Conservation (phyloP, 2,329 filamentous ascomycete genomes). For the Dryadomyces quercus-mongolicae region DNA sequence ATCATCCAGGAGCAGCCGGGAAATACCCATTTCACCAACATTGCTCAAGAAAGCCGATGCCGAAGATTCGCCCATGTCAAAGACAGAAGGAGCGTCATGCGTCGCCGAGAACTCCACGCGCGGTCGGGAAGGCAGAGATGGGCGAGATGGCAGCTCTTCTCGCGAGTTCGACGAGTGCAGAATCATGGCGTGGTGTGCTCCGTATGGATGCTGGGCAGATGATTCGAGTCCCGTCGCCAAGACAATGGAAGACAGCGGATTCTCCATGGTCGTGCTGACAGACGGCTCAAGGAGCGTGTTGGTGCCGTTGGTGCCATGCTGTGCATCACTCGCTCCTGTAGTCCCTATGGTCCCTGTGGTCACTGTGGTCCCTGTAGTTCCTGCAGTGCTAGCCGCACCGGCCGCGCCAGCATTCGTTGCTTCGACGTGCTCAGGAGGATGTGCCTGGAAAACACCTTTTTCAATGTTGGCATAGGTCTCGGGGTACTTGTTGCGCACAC, state of each 20-base stretch:
- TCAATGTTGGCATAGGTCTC: conserved; percentile 44
- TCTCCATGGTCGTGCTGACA: conserved; percentile 35
- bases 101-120: conserved; percentile 18
- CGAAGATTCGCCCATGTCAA: conserved; percentile 32
- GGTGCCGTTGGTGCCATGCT: conserved; percentile 5
- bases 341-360: too few relatives aligned
- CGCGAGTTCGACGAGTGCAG: conserved; percentile 24
- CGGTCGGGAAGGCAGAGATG: conserved; percentile 20
- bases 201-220: conserved; percentile 14
- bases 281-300: conserved; percentile 38
- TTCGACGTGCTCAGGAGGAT: conserved; percentile 18
- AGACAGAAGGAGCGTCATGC: conserved; percentile 18
- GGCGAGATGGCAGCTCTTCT: conserved; percentile 35
- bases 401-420: too few relatives aligned
- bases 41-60: conserved; percentile 27
- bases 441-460: conserved; percentile 36
- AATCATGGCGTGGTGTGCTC: not conserved
- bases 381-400: not conserved
- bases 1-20: conserved; percentile 41
- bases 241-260: conserved; percentile 27
- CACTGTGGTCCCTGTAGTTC: too few relatives aligned
- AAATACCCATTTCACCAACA: conserved; percentile 49
- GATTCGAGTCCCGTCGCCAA: conserved; percentile 26
- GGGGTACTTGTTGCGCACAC: conserved; percentile 52
- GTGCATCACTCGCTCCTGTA: not conserved